Evolutionary conservation across 1,139 yeast genomes (phyloP).

Genomic region (Diutina catenulata): DNA sequence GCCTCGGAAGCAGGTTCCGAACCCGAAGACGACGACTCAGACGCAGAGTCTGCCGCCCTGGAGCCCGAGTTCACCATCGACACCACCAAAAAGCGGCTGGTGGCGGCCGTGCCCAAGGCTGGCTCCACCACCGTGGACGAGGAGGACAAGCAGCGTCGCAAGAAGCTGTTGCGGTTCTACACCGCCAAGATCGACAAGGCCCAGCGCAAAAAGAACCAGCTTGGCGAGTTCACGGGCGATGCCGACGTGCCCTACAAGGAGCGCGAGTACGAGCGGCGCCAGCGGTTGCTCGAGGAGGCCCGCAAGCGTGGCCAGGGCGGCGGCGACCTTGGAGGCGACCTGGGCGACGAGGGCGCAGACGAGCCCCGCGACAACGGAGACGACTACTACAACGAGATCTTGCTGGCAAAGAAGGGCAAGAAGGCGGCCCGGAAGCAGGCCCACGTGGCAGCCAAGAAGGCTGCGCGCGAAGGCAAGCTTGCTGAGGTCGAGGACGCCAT

Average conservation of each 20-base stretch:
- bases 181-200: slow-evolving; percentile 93
- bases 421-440: slow-evolving; percentile 48
- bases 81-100: slow-evolving; percentile 23
- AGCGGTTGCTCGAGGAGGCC: slow-evolving; percentile 79
- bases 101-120: slow-evolving; percentile 13
- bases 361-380: slow-evolving; percentile 37
- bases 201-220: slow-evolving; percentile 35
- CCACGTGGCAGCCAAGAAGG: slow-evolving; percentile 61
- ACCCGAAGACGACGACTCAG: slow-evolving; percentile 9
- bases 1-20: slow-evolving; percentile 8
- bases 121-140: slow-evolving; percentile 61
- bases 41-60: slow-evolving; percentile 12
- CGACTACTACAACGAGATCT: slow-evolving; percentile 40
- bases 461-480: slow-evolving; percentile 78
- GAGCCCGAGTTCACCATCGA: slow-evolving; percentile 42
- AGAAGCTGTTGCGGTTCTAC: slow-evolving; percentile 83
- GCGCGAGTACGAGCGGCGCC: slow-evolving; percentile 79
- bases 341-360: slow-evolving; percentile 39
- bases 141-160: slow-evolving; percentile 76
- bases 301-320: slow-evolving; percentile 61
- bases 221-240: slow-evolving; percentile 61
- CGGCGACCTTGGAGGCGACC: slow-evolving; percentile 39
- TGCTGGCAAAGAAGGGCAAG: slow-evolving; percentile 33
- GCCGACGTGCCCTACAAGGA: slow-evolving; percentile 89
- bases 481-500: slow-evolving; percentile 55